Evolutionary conservation across 768 basidiomycete genomes (phyloP).

Genomic region (Psilocybe cubensis): DNA sequence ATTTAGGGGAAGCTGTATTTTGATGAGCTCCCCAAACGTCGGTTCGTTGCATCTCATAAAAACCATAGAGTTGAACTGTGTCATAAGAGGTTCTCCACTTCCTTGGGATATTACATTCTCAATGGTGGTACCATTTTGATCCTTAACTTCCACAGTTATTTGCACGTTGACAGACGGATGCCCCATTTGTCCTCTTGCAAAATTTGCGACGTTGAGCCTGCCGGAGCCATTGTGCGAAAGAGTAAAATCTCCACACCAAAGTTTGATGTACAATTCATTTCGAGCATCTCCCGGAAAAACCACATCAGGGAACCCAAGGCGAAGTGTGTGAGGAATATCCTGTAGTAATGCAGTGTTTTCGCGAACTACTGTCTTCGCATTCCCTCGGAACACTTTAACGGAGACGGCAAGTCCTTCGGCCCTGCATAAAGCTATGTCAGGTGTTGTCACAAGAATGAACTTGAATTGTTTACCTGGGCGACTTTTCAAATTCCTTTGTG

Average conservation of each 20-base stretch:
- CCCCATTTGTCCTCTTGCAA: conserved; percentile 61
- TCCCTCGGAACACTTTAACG: conserved; percentile 87
- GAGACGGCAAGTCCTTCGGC: conserved; percentile 88
- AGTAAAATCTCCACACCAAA: conserved; percentile 92
- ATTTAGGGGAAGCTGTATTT: conserved; percentile 73
- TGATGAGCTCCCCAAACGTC: conserved; percentile 92
- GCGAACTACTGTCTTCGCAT: conserved; percentile 68
- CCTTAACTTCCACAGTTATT: conserved; percentile 87
- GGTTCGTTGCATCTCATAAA: conserved; percentile 88
- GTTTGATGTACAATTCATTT: conserved; percentile 94
- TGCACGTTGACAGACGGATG: conserved; percentile 74
- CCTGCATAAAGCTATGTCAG: conserved; percentile 40
- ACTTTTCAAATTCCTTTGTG: conserved; percentile 81
- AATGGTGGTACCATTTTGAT: conserved; percentile 67
- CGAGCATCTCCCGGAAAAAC: conserved; percentile 92
- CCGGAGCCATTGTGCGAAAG: conserved; percentile 50
- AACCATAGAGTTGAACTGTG: conserved; percentile 89
- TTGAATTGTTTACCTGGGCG: conserved; percentile 58
- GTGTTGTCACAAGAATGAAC: neutral
- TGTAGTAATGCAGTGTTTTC: conserved; percentile 87
- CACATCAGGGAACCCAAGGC: conserved; percentile 94
- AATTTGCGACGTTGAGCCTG: conserved; percentile 62
- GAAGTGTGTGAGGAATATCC: conserved; percentile 79
- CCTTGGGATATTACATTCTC: conserved; percentile 81
- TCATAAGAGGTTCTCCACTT: conserved; percentile 79